Evolutionary conservation across 257 asterid species (phyloP).

Genomic region (Primulina tabacum): DNA sequence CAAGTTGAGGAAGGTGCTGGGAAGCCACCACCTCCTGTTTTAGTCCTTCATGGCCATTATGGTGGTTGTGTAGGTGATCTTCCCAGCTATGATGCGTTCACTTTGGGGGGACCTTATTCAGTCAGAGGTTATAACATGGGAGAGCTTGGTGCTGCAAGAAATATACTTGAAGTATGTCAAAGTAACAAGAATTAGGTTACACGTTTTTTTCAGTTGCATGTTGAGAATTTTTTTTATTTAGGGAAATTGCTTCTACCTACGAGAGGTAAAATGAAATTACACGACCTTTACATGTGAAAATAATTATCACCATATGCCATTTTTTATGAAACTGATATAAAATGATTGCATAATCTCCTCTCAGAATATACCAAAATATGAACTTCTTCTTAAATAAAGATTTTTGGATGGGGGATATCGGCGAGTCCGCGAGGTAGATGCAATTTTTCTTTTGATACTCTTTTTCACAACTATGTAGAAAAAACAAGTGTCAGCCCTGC

Average conservation of each 20-base stretch:
- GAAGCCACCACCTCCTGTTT: conserved; percentile 85
- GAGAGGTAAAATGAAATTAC: not conserved
- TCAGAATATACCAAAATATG: not conserved
- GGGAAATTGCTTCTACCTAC: not conserved
- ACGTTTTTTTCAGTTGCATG: not conserved
- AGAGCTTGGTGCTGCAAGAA: conserved; percentile 95
- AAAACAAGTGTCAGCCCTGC: not conserved
- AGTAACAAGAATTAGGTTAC: not conserved
- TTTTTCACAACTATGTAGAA: not conserved
- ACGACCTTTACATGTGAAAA: no score
- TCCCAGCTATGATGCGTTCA: conserved; percentile 93
- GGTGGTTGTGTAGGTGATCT: conserved; percentile 99
- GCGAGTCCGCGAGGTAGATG: no score
- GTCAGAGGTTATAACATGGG: conserved; percentile 98
- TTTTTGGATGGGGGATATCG: not conserved
- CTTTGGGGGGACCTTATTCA: conserved; percentile 97
- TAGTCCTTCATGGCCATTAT: conserved; percentile 91
- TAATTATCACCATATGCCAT: not conserved
- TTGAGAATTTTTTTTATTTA: not conserved
- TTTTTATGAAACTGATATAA: not conserved
- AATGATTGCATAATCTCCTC: not conserved
- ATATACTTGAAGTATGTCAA: conserved; percentile 67
- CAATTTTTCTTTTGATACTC: not conserved
- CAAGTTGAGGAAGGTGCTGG: conserved; percentile 94
- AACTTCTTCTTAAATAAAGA: no score